Evolutionary conservation across 2,329 filamentous ascomycete genomes (phyloP).

Genomic region (Huntiella moniliformis): DNA sequence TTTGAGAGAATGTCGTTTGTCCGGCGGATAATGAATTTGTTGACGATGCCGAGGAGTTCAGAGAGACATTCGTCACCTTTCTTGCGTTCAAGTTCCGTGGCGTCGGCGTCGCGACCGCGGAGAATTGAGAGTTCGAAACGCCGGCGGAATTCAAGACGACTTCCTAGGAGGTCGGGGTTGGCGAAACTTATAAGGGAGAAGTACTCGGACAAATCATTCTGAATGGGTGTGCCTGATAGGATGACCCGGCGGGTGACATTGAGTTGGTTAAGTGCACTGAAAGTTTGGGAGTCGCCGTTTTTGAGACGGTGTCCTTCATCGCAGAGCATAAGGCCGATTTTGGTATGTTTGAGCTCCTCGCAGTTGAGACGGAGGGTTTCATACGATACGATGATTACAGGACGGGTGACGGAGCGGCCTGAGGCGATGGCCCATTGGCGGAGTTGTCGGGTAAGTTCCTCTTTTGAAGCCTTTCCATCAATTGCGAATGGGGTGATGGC

Average conservation of each 20-base stretch:
- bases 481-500: conserved; percentile 87
- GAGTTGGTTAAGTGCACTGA: conserved; percentile 71
- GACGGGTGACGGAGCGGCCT: conserved; percentile 74
- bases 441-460: conserved; percentile 75
- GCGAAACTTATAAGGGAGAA: conserved; percentile 92
- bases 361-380: conserved; percentile 85
- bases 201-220: conserved; percentile 97
- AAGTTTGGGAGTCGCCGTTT: conserved; percentile 91
- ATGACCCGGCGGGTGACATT: conserved; percentile 88
- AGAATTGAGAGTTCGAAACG: conserved; percentile 85
- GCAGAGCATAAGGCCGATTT: conserved; percentile 82
- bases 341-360: conserved; percentile 72
- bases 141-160: conserved; percentile 79
- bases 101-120: conserved; percentile 75
- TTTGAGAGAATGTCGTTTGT: conserved; percentile 97
- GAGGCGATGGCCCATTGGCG: conserved; percentile 87
- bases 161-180: conserved; percentile 81
- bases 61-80: conserved; percentile 67
- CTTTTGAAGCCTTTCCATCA: conserved; percentile 89
- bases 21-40: conserved; percentile 94
- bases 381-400: conserved; percentile 94
- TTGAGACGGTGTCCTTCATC: conserved; percentile 95
- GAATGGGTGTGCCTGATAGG: conserved; percentile 88
- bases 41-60: conserved; percentile 70
- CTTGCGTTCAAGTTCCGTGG: conserved; percentile 62